Conservation (phyloP, 257 asterid species). For the Solanum piurae region DNA sequence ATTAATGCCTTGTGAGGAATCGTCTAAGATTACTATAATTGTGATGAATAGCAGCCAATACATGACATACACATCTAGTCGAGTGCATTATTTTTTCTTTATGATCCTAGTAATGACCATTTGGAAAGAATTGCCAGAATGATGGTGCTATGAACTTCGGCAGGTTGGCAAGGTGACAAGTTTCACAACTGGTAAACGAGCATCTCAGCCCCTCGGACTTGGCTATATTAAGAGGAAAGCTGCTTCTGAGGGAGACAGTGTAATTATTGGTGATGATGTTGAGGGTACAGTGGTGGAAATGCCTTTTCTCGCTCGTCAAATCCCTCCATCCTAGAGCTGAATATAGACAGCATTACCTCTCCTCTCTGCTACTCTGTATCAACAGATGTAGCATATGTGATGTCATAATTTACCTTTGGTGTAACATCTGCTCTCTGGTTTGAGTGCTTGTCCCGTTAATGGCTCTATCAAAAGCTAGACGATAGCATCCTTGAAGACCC, state of each 20-base stretch:
- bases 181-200: constrained; percentile 45
- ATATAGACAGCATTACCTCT: background rate
- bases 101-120: background rate
- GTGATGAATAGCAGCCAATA: background rate
- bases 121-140: background rate
- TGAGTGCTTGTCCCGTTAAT: background rate
- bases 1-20: background rate
- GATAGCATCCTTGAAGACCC: background rate
- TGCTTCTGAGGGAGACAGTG: constrained; percentile 65
- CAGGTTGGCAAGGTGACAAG: constrained; percentile 95
- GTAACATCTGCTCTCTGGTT: background rate
- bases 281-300: constrained; percentile 69
- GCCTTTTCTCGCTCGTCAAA: constrained; percentile 71
- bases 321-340: constrained; percentile 15
- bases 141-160: constrained; percentile 5
- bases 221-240: constrained; percentile 75
- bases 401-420: background rate
- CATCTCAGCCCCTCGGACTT: constrained; percentile 62
- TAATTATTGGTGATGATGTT: constrained; percentile 48
- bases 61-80: background rate
- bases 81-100: background rate
- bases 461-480: background rate
- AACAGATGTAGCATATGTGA: background rate
- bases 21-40: background rate
- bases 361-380: background rate